Evolutionary conservation across 75 land plant genomes (phyloP), one percentile per base, ranked within the genome.

Genomic region (Sequoia sempervirens): DNA sequence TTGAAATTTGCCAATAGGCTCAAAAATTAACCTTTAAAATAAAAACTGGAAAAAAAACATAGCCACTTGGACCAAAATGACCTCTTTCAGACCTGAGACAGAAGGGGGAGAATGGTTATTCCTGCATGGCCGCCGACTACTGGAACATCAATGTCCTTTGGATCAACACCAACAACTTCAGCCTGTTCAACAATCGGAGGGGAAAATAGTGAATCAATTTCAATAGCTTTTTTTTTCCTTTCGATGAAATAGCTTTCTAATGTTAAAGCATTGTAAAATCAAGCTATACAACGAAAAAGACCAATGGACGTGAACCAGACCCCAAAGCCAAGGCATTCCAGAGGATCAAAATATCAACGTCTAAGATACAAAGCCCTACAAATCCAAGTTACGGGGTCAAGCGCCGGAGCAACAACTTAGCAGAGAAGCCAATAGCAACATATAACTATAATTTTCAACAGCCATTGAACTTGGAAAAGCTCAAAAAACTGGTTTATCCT

Each of bases 41-140:
- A 37, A 23, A 5, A 6, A 6, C 8, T 28, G 17, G 18, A 14
- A 78, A 45, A 45, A 37, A 20, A 74, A 26, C 13, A 78, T 11
- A 79, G 54, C 66, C 26, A 23, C 8, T 61, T 61, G n/a, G 4
- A 23, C 9, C 30, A 26, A 34, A 78, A 34, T 50, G 5, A 0
- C 18, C 54, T 46, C 23, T 38, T 37, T 52, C 85, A 56, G 38
- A 97, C 99, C 98, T 97, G 99, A 73, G 99, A 98, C 12, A 98
- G 87, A 68, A 98, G 91, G 61, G 99, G 99, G 56, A 98, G 90
- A 80, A 98, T 98, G 20, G 99, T 98, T 75, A 98, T 89, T 74
- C 99, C 99, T 26, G 99, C 95, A 92, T 98, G 99, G 53, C 99
- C 99, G 2, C 99, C 99, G 69, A 96, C 91, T 11, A 98, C 99